A percentile compares a stretch with the other conserved stretches of the same genome.
These are phyloP conservation scores for Beauveria brongniartii DNA, from an alignment of 2,329 filamentous ascomycete genomes.

Conservation along the genomic window DNA sequence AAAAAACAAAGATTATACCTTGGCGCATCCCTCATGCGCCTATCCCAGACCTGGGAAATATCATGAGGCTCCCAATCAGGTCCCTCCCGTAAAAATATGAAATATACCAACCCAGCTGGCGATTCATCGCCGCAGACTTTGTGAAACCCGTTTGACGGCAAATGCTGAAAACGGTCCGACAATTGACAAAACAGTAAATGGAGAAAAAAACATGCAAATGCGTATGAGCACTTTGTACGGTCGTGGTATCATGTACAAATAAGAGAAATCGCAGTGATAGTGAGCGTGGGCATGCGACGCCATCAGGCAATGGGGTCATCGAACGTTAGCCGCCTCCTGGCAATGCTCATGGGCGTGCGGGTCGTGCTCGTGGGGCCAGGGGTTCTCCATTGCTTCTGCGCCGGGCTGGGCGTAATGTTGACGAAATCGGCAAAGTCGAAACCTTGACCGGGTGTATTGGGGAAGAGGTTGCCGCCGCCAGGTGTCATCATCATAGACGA, in stretches of 20 bases:
- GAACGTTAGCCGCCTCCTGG: conserved; percentile 74
- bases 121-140: neutral
- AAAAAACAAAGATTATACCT: neutral
- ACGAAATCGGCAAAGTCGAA: conserved; percentile 97
- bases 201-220: neutral
- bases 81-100: neutral
- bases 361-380: conserved; percentile 48
- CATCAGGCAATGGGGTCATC: conserved; percentile 56
- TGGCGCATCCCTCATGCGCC: neutral
- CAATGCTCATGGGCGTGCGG: conserved; percentile 55
- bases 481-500: conserved; percentile 89
- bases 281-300: neutral
- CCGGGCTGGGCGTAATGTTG: conserved; percentile 93
- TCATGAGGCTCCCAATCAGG: neutral
- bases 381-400: conserved; percentile 82
- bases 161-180: neutral
- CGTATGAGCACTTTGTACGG: conserved; percentile 18
- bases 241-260: conserved; percentile 28
- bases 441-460: conserved; percentile 69
- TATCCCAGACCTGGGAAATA: neutral
- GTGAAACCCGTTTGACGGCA: neutral
- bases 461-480: conserved; percentile 58
- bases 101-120: conserved; percentile 8
- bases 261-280: conserved; percentile 8
- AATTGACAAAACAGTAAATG: neutral